Evolutionary conservation across 202 grass and related monocot species (phyloP).

Genomic region (Dendrocalamus latiflorus): DNA sequence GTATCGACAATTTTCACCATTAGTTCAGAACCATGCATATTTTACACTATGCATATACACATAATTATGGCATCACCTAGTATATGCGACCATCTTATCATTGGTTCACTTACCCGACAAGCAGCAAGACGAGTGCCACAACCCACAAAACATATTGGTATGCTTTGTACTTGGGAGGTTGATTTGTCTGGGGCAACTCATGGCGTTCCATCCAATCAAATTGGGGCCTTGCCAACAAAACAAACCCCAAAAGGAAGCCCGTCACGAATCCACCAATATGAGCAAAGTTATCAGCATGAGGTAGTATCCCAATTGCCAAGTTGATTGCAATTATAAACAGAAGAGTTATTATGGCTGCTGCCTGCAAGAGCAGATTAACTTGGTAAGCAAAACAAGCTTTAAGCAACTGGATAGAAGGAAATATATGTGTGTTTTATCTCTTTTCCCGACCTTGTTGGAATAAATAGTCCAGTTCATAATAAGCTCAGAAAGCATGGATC

Average conservation of each 20-base stretch:
- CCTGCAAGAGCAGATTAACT: slow-evolving; percentile 38
- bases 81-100: background rate
- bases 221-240: slow-evolving; percentile 74
- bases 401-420: background rate
- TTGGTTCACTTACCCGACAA: slow-evolving; percentile 58
- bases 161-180: slow-evolving; percentile 86
- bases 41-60: background rate
- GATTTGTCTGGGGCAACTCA: slow-evolving; percentile 70
- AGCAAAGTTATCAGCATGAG: slow-evolving; percentile 70
- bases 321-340: slow-evolving; percentile 69
- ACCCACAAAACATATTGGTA: slow-evolving; percentile 91
- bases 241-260: slow-evolving; percentile 83
- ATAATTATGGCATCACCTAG: background rate
- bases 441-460: slow-evolving; percentile 65
- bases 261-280: slow-evolving; percentile 69
- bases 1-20: background rate
- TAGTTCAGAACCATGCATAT: background rate
- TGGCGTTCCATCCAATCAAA: slow-evolving; percentile 88
- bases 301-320: slow-evolving; percentile 73
- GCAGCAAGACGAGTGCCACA: slow-evolving; percentile 58
- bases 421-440: background rate
- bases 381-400: background rate
- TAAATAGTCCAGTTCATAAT: slow-evolving; percentile 97
- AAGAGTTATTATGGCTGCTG: slow-evolving; percentile 75
- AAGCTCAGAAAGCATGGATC: slow-evolving; percentile 97